A percentile compares a stretch with the other conserved stretches of the same genome.
Evolutionary conservation across 2,329 filamentous ascomycete genomes (phyloP).

Genomic region (Fonsecaea pedrosoi): DNA sequence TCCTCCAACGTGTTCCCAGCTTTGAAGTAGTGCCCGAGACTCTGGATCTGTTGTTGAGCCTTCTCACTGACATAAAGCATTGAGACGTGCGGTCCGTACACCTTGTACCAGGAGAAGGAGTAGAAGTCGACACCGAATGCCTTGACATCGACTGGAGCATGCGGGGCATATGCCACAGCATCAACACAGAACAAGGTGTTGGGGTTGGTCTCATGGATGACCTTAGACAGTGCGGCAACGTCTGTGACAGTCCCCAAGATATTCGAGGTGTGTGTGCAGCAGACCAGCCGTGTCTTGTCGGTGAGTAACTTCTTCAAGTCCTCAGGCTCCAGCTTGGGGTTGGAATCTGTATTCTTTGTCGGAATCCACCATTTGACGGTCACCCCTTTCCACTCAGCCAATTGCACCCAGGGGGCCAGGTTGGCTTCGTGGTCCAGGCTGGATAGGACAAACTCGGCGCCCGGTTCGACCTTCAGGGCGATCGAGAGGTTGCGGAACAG

Average conservation of each 20-base stretch:
- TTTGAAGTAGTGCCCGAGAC: constrained; percentile 74
- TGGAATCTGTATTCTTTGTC: constrained; percentile 59
- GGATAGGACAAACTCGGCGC: constrained; percentile 73
- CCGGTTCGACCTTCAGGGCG: constrained; percentile 59
- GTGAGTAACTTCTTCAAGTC: constrained; percentile 66
- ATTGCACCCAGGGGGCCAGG: constrained; percentile 73
- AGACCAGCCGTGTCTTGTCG: constrained; percentile 70
- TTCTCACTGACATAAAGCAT: constrained; percentile 69
- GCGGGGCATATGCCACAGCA: constrained; percentile 77
- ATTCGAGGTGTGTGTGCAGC: constrained; percentile 75
- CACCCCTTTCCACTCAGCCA: constrained; percentile 67
- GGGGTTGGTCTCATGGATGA: constrained; percentile 52
- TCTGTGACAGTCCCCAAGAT: constrained; percentile 73
- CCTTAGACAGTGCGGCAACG: constrained; percentile 46
- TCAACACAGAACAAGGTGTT: constrained; percentile 73
- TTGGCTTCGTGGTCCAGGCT: constrained; percentile 80
- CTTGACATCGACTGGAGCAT: constrained; percentile 72
- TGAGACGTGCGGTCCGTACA: constrained; percentile 77
- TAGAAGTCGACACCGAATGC: constrained; percentile 76
- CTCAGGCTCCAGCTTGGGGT: constrained; percentile 64
- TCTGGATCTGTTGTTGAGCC: constrained; percentile 63
- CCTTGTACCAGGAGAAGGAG: constrained; percentile 82
- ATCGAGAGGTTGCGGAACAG: constrained; percentile 74
- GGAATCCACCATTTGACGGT: constrained; percentile 74
- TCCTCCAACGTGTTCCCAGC: constrained; percentile 63